Conservation (phyloP, 371 early-diverging fungal genomes). For the Mucor circinelloides region DNA sequence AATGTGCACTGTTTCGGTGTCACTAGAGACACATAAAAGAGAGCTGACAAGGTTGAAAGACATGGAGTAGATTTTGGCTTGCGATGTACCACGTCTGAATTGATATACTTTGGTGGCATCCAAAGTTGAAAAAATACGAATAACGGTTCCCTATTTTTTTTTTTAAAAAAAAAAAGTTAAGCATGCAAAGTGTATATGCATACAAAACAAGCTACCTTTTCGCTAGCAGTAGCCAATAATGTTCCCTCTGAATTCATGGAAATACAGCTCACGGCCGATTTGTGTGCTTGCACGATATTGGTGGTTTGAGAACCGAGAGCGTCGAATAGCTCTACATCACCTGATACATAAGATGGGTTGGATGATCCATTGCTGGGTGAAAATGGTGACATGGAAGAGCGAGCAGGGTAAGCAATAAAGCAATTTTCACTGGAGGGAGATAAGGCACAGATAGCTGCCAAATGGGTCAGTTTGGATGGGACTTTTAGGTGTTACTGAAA, state of each 20-base stretch:
- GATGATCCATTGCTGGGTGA: constrained; percentile 69
- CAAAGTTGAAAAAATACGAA: constrained; percentile 92
- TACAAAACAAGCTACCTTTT: constrained; percentile 69
- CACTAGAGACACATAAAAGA: constrained; percentile 86
- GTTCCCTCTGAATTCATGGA: constrained; percentile 90
- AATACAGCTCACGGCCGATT: constrained; percentile 81
- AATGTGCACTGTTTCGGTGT: constrained; percentile 97
- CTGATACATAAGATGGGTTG: constrained; percentile 48
- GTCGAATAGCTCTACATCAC: constrained; percentile 91
- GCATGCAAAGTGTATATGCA: not conserved
- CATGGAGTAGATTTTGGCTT: constrained; percentile 89
- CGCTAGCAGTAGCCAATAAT: constrained; percentile 90
- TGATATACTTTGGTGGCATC: constrained; percentile 89
- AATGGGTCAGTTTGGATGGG: not conserved
- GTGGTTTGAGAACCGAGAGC: constrained; percentile 66
- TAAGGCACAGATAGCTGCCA: constrained; percentile 83
- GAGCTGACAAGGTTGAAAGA: constrained; percentile 85
- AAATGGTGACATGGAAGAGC: constrained; percentile 51
- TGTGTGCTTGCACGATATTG: constrained; percentile 93
- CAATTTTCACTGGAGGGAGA: constrained; percentile 94
- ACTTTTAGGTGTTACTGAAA: not conserved
- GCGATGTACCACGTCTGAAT: constrained; percentile 93
- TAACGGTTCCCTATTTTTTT: constrained; percentile 96
- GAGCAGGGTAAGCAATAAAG: constrained; percentile 75
- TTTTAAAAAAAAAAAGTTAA: not conserved